Conservation (phyloP, 2,329 filamentous ascomycete species). For the Intubia oerlemansii region DNA sequence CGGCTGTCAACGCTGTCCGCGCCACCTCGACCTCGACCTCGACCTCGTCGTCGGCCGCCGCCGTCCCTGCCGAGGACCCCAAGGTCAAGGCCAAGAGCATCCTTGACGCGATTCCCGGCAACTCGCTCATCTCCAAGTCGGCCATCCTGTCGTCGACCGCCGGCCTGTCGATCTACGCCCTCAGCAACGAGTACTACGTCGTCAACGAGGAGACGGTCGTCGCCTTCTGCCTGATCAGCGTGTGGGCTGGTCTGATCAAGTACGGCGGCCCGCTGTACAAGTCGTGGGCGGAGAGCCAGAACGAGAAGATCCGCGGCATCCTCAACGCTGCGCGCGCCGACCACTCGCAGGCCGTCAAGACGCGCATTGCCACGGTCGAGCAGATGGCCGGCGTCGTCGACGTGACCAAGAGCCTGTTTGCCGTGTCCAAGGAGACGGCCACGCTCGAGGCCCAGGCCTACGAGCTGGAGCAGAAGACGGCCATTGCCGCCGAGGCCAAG, state of each 20-base stretch:
- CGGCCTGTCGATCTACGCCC: slow-evolving; percentile 77
- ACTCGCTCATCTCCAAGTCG: slow-evolving; percentile 82
- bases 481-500: slow-evolving; percentile 85
- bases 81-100: slow-evolving; percentile 95
- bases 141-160: slow-evolving; percentile 88
- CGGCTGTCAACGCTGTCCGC: slow-evolving; percentile 40
- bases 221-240: slow-evolving; percentile 74
- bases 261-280: slow-evolving; percentile 83
- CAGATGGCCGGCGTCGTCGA: slow-evolving; percentile 89
- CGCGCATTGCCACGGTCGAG: slow-evolving; percentile 81
- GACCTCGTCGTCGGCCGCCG: slow-evolving; percentile 19
- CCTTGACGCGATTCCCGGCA: slow-evolving; percentile 81
- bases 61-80: slow-evolving; percentile 67
- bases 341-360: slow-evolving; percentile 89
- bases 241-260: slow-evolving; percentile 84
- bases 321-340: slow-evolving; percentile 84
- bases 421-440: slow-evolving; percentile 98
- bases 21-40: slow-evolving; percentile 8
- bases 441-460: slow-evolving; percentile 87
- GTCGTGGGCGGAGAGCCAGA: slow-evolving; percentile 78
- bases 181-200: slow-evolving; percentile 99
- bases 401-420: slow-evolving; percentile 90
- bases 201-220: slow-evolving; percentile 98
- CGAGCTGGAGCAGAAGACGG: slow-evolving; percentile 92
- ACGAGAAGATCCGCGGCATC: slow-evolving; percentile 83